phyloP scores from a whole-genome alignment of 352 stramenopile genomes.

The Globisporangium middletonii region DNA sequence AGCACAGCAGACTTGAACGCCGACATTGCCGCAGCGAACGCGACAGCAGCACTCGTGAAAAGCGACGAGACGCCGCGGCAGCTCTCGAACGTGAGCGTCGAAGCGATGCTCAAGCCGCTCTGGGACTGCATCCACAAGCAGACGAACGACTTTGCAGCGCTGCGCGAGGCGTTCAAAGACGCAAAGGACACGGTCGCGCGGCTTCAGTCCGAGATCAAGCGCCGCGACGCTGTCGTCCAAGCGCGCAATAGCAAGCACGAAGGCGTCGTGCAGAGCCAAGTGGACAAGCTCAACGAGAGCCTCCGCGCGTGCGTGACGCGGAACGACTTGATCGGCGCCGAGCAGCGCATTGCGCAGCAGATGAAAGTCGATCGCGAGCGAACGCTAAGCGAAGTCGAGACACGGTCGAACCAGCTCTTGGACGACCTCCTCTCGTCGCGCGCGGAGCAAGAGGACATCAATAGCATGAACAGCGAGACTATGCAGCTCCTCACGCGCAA shows the following conservation, averaged over 20 bases:
- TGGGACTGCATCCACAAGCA: slow-evolving; percentile 79
- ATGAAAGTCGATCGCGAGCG: slow-evolving; percentile 59
- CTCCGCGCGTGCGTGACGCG: slow-evolving; percentile 66
- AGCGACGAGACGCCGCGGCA: neutral
- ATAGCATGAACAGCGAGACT: slow-evolving; percentile 65
- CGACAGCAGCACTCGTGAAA: slow-evolving; percentile 13
- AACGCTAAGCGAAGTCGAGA: slow-evolving; percentile 55
- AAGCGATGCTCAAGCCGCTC: slow-evolving; percentile 46
- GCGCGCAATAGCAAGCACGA: slow-evolving; percentile 78
- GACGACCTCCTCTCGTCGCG: slow-evolving; percentile 54
- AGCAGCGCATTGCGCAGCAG: slow-evolving; percentile 70
- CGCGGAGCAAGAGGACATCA: slow-evolving; percentile 79
- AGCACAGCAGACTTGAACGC: slow-evolving; percentile 16
- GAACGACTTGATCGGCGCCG: slow-evolving; percentile 69
- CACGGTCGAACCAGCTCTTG: slow-evolving; percentile 55
- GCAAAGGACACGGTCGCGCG: slow-evolving; percentile 66
- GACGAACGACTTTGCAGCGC: slow-evolving; percentile 58
- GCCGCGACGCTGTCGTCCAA: slow-evolving; percentile 69
- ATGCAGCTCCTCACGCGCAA: slow-evolving; percentile 49
- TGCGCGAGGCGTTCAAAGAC: slow-evolving; percentile 60
- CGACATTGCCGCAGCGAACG: slow-evolving; percentile 16
- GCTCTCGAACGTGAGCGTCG: neutral
- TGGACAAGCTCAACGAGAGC: slow-evolving; percentile 77
- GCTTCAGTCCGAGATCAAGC: slow-evolving; percentile 78
- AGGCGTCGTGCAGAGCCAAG: slow-evolving; percentile 51